A percentile compares a stretch with the other conserved stretches of the same genome.
Evolutionary conservation across 768 basidiomycete species (phyloP).

Genomic region (Lactifluus subvellereus): DNA sequence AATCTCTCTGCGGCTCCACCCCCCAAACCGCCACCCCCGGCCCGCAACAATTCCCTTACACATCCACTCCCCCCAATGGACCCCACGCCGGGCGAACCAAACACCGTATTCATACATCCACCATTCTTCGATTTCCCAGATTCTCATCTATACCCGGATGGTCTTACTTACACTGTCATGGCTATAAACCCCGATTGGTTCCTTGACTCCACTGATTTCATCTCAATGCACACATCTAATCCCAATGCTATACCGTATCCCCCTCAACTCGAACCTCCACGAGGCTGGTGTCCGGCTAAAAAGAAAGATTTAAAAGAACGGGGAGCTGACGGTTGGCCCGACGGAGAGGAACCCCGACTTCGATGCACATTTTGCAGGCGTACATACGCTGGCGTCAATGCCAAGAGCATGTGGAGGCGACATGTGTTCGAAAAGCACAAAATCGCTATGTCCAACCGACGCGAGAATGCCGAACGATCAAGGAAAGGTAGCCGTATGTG

Average conservation of each 20-base stretch:
- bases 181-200: constrained; percentile 81
- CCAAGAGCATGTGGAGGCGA: constrained; percentile 87
- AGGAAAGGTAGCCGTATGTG: constrained; percentile 54
- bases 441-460: constrained; percentile 82
- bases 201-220: constrained; percentile 61
- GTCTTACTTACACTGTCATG: constrained; percentile 64
- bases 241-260: constrained; percentile 63
- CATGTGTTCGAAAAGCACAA: constrained; percentile 89
- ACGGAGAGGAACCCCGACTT: constrained; percentile 73
- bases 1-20: constrained; percentile 23
- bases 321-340: constrained; percentile 66
- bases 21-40: constrained; percentile 20
- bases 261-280: constrained; percentile 70
- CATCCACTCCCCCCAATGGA: constrained; percentile 37
- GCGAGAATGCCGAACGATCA: constrained; percentile 60
- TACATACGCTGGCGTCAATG: constrained; percentile 81
- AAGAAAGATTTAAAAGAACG: constrained; percentile 71
- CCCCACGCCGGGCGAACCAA: constrained; percentile 60
- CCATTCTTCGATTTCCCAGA: constrained; percentile 67
- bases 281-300: constrained; percentile 84
- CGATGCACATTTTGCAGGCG: constrained; percentile 82
- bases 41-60: constrained; percentile 19
- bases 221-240: constrained; percentile 40
- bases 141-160: constrained; percentile 54
- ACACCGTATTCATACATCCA: constrained; percentile 64